Base-by-base conservation (phyloP, 805 yeast genomes). In the Nakazawaea ishiwadae region DNA sequence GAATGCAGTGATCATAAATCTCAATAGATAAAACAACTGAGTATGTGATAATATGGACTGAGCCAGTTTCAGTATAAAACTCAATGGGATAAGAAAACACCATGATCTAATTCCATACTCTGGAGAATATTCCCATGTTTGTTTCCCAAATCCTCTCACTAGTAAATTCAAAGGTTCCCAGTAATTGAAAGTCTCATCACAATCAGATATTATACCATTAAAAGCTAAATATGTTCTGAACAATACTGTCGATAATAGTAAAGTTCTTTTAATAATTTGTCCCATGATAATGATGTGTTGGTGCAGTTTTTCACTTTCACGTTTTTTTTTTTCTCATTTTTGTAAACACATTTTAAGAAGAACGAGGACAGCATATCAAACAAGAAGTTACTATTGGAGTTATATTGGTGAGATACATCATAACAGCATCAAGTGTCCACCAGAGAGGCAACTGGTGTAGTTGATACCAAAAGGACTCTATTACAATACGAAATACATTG, bases 81-180 rank as follows among this genome's bases (percentile, higher is more conserved):
- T 40, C 49, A 70, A 73, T 1, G 77, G 85, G 5, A 79, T 46
- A 90, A 63, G 51, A 84, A 89, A 2, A 84, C 72, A n/a, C 79
- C 93, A 91, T 2, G 96, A 86, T 49, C 98, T 65, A 41, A 90
- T 86, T 14, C 96, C 87, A 53, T 76, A 87, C 40, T 73, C 84
- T 0, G 97, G 96, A 0, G 96, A 86, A 58, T 90, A 91, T 56
- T 90, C 97, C 97, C 97, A 90, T 0, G 97, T 90, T 59, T 89
- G 89, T 51, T 89, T 84, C 2, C 97, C 98, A 58, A 88, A 87
- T 2, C 83, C 84, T 49, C 96, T 73, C 1, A 82, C 60, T 27
- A 90, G 50, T 39, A 83, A 69, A 56, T 91, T 90, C 44, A 91
- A 65, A 1, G 98, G 96, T 49, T 91, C 98, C 91, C 96, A 89